Conservation (phyloP, 768 basidiomycete species). For the Terana coerulea region DNA sequence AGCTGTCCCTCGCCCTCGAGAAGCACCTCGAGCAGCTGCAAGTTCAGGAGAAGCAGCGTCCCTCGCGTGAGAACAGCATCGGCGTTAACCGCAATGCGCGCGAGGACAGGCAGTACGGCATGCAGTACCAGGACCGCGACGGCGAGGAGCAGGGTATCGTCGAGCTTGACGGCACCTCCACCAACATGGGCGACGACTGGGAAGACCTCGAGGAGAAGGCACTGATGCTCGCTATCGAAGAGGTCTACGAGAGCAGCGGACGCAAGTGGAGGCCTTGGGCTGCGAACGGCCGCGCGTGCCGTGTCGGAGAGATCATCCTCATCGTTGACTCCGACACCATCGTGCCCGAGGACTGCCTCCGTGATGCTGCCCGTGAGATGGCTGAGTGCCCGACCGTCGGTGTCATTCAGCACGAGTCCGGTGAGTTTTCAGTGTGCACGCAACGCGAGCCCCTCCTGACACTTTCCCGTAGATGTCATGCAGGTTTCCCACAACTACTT, state of each 20-base stretch:
- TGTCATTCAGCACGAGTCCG: constrained; percentile 50
- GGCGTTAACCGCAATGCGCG: constrained; percentile 8
- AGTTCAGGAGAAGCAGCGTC: constrained; percentile 18
- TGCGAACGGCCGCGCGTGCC: constrained; percentile 37
- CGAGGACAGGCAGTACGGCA: constrained; percentile 48
- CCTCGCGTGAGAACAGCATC: constrained; percentile 11
- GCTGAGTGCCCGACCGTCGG: constrained; percentile 44
- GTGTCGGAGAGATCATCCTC: constrained; percentile 43
- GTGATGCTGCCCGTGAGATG: constrained; percentile 50
- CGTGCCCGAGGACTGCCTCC: constrained; percentile 51
- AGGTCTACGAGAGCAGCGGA: constrained; percentile 38
- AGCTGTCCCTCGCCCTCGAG: constrained; percentile 31
- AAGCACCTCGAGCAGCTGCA: constrained; percentile 30
- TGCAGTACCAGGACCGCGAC: constrained; percentile 61
- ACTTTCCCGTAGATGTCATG: constrained; percentile 42
- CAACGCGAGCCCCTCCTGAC: too few species aligned
- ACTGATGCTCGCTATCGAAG: constrained; percentile 47
- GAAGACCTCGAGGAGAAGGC: constrained; percentile 46
- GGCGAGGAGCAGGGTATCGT: constrained; percentile 52
- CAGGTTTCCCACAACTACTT: constrained; percentile 54
- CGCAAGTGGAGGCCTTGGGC: constrained; percentile 29
- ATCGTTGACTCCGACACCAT: constrained; percentile 49
- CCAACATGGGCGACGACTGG: constrained; percentile 15
- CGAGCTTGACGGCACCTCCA: constrained; percentile 20
- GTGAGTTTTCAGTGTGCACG: constrained; percentile 17